These are phyloP conservation scores for Halenospora varia DNA, from an alignment of 495 filamentous ascomycete species.

Conservation along the genomic window DNA sequence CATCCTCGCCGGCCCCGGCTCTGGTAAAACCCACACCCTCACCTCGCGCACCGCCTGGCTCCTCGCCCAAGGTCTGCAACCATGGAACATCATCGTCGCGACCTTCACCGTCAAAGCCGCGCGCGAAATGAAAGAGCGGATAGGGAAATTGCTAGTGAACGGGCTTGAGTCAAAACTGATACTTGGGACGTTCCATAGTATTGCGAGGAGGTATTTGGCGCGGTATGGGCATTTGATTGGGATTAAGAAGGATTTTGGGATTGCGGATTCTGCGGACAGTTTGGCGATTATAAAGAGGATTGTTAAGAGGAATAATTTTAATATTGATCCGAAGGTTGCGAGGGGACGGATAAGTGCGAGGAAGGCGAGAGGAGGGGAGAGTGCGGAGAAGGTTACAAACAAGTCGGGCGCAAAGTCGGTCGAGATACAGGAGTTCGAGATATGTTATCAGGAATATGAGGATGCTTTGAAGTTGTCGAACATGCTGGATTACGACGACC, in stretches of 20 bases:
- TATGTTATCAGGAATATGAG: slow-evolving; percentile 78
- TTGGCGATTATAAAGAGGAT: slow-evolving; percentile 75
- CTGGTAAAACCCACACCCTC: slow-evolving; percentile 94
- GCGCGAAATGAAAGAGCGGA: slow-evolving; percentile 89
- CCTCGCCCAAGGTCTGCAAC: slow-evolving; percentile 72
- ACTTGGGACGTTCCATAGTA: slow-evolving; percentile 94
- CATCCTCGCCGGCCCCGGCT: slow-evolving; percentile 79
- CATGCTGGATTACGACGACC: slow-evolving; percentile 92
- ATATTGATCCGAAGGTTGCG: slow-evolving; percentile 65
- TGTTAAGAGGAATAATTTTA: slow-evolving; percentile 64
- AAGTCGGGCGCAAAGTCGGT: slow-evolving; percentile 34
- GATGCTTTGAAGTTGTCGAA: slow-evolving; percentile 68
- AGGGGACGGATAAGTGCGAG: slow-evolving; percentile 76
- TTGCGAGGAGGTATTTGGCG: slow-evolving; percentile 80
- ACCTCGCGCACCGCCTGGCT: slow-evolving; percentile 93
- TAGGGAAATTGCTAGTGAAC: slow-evolving; percentile 73
- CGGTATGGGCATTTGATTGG: slow-evolving; percentile 85
- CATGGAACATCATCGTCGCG: slow-evolving; percentile 92
- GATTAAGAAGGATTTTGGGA: slow-evolving; percentile 78
- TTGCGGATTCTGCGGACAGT: slow-evolving; percentile 85
- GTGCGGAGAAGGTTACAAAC: slow-evolving; percentile 3
- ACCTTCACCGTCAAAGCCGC: slow-evolving; percentile 98
- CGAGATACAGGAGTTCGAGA: slow-evolving; percentile 70
- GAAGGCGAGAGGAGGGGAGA: slow-evolving; percentile 68
- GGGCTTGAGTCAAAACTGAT: slow-evolving; percentile 74